Base-by-base conservation (phyloP, 2,329 filamentous ascomycete species). In the Calonectria fujianensis region DNA sequence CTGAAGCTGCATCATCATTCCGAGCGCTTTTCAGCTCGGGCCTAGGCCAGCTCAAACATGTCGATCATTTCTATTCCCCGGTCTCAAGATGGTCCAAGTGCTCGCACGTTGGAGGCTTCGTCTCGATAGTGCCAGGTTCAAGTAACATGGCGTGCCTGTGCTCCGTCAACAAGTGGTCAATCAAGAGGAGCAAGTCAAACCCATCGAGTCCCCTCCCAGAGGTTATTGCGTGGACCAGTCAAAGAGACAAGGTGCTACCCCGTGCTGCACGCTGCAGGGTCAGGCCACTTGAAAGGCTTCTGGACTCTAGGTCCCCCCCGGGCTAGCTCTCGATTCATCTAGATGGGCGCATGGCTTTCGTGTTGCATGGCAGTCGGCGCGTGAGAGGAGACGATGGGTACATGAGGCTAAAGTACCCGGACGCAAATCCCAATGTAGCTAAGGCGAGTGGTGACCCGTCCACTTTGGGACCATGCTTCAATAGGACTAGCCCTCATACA, bases 341-440 rank as follows among this genome's bases (percentile, higher is more conserved):
- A 63, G 57, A 63, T 63, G 57, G 37, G 16, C 57, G 37, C 24
- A 63, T 63, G 57, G 57, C 35, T 63, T 39, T 65, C 69, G 69
- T 63, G 45, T 72, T 32, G 70, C 69, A 61, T 57, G 27, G 32
- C 50, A 39, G 50, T 31, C 11, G 41, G 61, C 39, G 39, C 39
- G 18, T 9, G 32, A 39, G 24, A 39, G 64, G 63, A 50, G 69
- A 61, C 61, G 63, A 63, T 18, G 51, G 39, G 64, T 73, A 73
- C 70, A 52, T 54, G 65, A 57, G 27, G 35, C 65, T 63, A 69
- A 69, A 41, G 70, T 64, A 69, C 70, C 70, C 65, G 65, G 65
- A 45, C 52, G 65, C 71, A 73, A 69, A 70, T 70, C 72, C 72
- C 37, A 70, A 61, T 74, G 59, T n/a, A 70, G 66, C 41, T 67